Base-by-base conservation (phyloP, 805 yeast genomes). In the Ogataea nitratoaversa region DNA sequence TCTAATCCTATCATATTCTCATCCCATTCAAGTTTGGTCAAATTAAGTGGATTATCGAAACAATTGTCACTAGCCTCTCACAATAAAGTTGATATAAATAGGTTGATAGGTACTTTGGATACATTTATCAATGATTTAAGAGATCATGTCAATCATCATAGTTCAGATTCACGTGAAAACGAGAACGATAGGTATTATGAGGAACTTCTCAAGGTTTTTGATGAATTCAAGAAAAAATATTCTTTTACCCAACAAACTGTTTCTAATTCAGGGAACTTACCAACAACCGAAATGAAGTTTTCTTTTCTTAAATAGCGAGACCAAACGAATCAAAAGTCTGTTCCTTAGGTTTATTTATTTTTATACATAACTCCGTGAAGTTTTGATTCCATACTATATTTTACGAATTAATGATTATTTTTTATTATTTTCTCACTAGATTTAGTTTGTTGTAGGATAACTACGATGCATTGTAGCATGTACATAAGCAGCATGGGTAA, bases 91-190 rank as follows among this genome's bases (percentile, higher is more conserved):
- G 39, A 40, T 18, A 27, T 32, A 8, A 42, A 40, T 12, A 49
- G 44, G 37, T 41, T 52, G 19, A 34, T 44, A 30, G 46, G 37
- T 11, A 44, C 41, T 33, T 19, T 43, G 8, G 58, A 52, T 8
- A 25, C 46, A 5, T 34, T 54, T 11, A 19, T 53, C n/a, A 44
- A 40, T 25, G 48, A 50, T 25, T 27, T 53, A 19, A 37, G 36
- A 22, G 52, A 45, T 30, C 37, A 34, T 29, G 14, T 24, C 27
- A n/a, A 32, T 9, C 16, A 32, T n/a, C 19, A 30, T n/a, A 13
- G 19, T 19, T 29, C 19, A 14, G 35, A 29, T 24, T 14, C 34
- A 13, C 24, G n/a, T 32, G 19, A 3, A 9, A 16, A 8, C 14
- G 5, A 5, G 13, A 27, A 16, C 22, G 42, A 36, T n/a, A 30